These are phyloP conservation scores for Aspergillus diversus DNA, from an alignment of 495 filamentous ascomycete species.

Conservation along the genomic window DNA sequence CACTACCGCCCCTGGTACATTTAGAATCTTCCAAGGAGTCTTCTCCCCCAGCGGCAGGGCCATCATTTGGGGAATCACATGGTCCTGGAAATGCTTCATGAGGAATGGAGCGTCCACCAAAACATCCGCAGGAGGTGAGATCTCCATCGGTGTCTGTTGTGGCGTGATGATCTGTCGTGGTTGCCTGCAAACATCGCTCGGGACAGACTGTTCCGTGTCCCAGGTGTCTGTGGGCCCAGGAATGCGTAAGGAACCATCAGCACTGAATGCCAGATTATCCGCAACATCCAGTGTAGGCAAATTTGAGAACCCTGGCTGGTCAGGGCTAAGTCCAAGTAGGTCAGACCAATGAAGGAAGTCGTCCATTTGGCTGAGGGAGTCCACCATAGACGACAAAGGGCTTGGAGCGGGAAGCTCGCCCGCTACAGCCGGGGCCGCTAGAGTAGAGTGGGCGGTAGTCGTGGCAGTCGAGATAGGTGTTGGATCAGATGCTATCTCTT, in stretches of 20 bases:
- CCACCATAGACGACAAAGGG: conserved; percentile 17
- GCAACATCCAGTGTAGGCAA: conserved; percentile 24
- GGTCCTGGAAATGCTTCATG: conserved; percentile 38
- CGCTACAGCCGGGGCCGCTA: background rate
- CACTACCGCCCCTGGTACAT: conserved; percentile 36
- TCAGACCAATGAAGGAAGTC: conserved; percentile 43
- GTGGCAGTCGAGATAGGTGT: background rate
- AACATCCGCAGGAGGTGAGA: conserved; percentile 17
- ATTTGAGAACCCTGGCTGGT: conserved; percentile 23
- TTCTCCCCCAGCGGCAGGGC: conserved; percentile 37
- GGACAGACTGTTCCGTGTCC: background rate
- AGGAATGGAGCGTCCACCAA: conserved; percentile 33
- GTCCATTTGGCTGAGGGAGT: conserved; percentile 35
- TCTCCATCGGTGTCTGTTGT: background rate
- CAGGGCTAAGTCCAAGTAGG: conserved; percentile 34
- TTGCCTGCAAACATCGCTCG: background rate
- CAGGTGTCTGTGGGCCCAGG: background rate
- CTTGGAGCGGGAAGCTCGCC: conserved; percentile 7
- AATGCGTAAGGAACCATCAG: background rate
- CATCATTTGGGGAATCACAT: conserved; percentile 38
- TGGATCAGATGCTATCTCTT: background rate
- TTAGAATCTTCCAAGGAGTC: conserved; percentile 39
- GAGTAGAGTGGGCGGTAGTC: background rate
- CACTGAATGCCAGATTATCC: background rate
- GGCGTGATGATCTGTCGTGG: conserved; percentile 3